These are phyloP conservation scores for Salix purpurea DNA, from an alignment of 345 rosid genomes.

Conservation along the genomic window DNA sequence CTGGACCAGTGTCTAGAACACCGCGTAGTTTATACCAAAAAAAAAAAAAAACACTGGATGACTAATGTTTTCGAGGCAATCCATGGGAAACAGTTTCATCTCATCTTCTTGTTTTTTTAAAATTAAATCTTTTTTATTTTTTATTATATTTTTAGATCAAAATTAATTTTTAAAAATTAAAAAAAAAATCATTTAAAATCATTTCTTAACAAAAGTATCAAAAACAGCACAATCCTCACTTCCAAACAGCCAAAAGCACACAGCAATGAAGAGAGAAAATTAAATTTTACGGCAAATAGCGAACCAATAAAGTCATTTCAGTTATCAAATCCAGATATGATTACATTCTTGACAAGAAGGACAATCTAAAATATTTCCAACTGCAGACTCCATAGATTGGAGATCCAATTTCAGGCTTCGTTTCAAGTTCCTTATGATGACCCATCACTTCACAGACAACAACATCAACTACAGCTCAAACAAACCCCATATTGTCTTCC, in stretches of 20 bases:
- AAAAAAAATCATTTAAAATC: no score
- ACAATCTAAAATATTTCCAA: neutral
- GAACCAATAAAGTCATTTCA: neutral
- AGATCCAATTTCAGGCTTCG: neutral
- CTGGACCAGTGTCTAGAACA: no score
- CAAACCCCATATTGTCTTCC: neutral
- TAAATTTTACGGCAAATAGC: neutral
- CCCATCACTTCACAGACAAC: neutral
- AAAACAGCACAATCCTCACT: no score
- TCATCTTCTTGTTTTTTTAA: no score
- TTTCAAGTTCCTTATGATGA: conserved; percentile 12
- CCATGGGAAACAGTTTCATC: no score
- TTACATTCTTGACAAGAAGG: conserved; percentile 1
- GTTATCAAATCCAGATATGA: conserved; percentile 6
- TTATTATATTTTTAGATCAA: no score
- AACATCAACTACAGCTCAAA: neutral
- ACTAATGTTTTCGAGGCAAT: no score
- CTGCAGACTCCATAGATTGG: neutral
- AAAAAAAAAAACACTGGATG: no score
- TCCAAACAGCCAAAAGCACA: neutral
- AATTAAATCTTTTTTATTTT: no score
- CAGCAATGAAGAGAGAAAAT: neutral
- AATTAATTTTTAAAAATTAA: no score
- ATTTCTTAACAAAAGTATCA: no score
- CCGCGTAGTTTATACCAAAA: no score